These are phyloP conservation scores for Arctostaphylos glauca DNA, from an alignment of 148 eudicot genomes.

Conservation along the genomic window DNA sequence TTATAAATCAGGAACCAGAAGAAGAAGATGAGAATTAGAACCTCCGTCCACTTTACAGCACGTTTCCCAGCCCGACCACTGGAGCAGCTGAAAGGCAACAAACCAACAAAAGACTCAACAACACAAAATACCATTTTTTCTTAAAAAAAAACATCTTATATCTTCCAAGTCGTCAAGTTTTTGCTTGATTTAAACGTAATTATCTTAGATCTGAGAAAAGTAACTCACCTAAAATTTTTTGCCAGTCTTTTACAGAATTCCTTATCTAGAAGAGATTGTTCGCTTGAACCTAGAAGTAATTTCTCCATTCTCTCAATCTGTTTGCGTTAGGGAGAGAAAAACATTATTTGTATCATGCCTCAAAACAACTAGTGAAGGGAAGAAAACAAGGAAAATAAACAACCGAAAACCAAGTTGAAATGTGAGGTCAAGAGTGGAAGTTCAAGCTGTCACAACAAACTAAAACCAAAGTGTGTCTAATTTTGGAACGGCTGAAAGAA, in stretches of 20 bases:
- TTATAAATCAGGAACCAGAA: constrained; percentile 5
- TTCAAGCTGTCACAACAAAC: neutral
- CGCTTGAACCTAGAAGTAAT: constrained; percentile 35
- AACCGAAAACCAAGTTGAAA: neutral
- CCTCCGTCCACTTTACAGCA: constrained; percentile 71
- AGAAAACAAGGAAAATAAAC: neutral
- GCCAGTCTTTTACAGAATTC: constrained; percentile 53
- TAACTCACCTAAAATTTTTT: constrained; percentile 52
- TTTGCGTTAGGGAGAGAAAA: neutral
- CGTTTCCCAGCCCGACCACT: constrained; percentile 87
- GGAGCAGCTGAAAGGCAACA: constrained; percentile 49
- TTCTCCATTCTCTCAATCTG: constrained; percentile 67
- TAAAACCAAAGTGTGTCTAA: too few relatives aligned
- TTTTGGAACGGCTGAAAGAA: too few relatives aligned
- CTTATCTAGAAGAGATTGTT: constrained; percentile 33
- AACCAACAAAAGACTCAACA: neutral
- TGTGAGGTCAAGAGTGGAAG: neutral
- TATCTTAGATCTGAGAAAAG: constrained; percentile 10
- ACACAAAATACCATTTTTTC: neutral
- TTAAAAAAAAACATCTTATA: neutral
- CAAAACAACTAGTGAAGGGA: neutral
- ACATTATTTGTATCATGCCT: constrained; percentile 4
- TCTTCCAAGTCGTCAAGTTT: neutral
- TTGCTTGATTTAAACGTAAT: neutral
- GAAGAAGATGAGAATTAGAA: constrained; percentile 27